Percentiles rank a stretch among this genome's conserved stretches.
Conservation (phyloP, 1,284 basidiomycete species). For the Pseudozyma sp. region DNA sequence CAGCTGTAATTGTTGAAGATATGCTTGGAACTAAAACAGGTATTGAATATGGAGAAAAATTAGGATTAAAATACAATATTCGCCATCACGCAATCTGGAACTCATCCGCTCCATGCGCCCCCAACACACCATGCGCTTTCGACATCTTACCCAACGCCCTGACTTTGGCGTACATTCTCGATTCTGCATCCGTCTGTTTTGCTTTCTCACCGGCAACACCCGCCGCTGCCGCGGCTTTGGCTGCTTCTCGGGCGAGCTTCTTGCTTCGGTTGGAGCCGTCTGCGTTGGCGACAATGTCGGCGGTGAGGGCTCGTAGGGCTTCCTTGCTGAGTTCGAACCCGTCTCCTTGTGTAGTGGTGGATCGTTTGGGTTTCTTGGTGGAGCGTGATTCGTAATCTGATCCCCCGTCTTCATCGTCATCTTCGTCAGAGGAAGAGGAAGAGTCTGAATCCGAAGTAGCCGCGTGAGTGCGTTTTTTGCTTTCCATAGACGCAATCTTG, state of each 20-base stretch:
- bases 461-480: background rate
- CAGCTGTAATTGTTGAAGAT: no score
- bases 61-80: no score
- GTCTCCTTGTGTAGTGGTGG: constrained; percentile 10
- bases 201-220: constrained; percentile 17
- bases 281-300: constrained; percentile 67
- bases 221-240: constrained; percentile 16
- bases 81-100: constrained; percentile 58
- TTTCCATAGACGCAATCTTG: constrained; percentile 14
- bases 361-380: background rate
- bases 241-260: constrained; percentile 22
- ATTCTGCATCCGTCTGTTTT: constrained; percentile 76
- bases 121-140: constrained; percentile 83
- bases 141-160: constrained; percentile 83
- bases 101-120: constrained; percentile 75
- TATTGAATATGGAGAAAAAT: no score
- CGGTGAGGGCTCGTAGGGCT: constrained; percentile 24
- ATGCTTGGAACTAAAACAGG: no score
- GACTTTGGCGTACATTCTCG: constrained; percentile 87
- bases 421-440: constrained; percentile 11
- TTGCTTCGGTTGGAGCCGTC: constrained; percentile 70
- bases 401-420: constrained; percentile 21
- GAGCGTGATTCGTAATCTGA: constrained; percentile 40
- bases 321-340: constrained; percentile 25
- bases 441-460: constrained; percentile 7